These are phyloP conservation scores for Claviceps digitariae DNA, from an alignment of 2,329 filamentous ascomycete genomes.

Conservation along the genomic window DNA sequence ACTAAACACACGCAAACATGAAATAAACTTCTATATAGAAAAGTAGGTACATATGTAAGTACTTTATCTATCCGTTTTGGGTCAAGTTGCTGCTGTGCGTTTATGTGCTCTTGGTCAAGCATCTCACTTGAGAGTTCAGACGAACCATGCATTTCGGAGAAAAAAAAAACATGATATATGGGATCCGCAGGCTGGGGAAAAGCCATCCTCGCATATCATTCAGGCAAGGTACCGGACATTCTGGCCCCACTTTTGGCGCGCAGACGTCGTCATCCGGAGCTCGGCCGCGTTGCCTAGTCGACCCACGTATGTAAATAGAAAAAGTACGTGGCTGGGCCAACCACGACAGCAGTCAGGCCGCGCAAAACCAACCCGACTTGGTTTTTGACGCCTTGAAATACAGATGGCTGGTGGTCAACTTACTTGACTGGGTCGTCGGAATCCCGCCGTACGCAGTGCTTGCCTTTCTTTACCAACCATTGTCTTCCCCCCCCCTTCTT, in stretches of 20 bases:
- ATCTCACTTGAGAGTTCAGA: too few relatives aligned
- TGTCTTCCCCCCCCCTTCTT: neutral
- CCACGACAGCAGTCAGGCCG: slow-evolving; percentile 4
- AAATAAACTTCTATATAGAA: too few relatives aligned
- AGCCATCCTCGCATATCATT: neutral
- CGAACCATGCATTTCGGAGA: too few relatives aligned
- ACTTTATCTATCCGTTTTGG: too few relatives aligned
- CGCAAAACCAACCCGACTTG: slow-evolving; percentile 1
- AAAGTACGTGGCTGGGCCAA: slow-evolving; percentile 20
- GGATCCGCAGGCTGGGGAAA: too few relatives aligned
- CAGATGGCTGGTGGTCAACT: slow-evolving; percentile 6
- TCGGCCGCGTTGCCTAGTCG: slow-evolving; percentile 12
- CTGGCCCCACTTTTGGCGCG: neutral
- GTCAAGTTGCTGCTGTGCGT: too few relatives aligned
- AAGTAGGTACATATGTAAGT: too few relatives aligned
- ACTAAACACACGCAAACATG: too few relatives aligned
- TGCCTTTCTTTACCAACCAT: neutral
- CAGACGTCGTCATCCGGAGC: neutral
- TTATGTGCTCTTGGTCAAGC: too few relatives aligned
- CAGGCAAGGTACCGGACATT: neutral
- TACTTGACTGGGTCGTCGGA: too few relatives aligned
- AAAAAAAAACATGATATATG: too few relatives aligned
- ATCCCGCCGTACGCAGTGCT: too few relatives aligned
- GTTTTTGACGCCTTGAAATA: slow-evolving; percentile 6
- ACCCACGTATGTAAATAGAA: slow-evolving; percentile 17